Percentiles rank a stretch among this genome's conserved stretches.
These are phyloP conservation scores for Erythrobasidium hasegawianum DNA, from an alignment of 1,284 basidiomycete species.

Conservation along the genomic window DNA sequence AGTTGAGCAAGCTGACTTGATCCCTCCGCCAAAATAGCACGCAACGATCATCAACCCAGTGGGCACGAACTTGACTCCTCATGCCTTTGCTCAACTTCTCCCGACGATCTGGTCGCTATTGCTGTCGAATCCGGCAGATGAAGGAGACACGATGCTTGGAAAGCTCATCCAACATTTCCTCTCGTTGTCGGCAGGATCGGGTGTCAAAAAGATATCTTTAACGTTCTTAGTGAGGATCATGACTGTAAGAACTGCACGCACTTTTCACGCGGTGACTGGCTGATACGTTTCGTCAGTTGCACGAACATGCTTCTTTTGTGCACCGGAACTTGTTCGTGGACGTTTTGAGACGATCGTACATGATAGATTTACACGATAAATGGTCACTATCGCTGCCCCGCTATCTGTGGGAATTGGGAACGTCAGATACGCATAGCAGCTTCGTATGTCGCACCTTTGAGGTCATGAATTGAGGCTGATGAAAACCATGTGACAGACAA, in stretches of 20 bases:
- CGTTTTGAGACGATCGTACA: neutral
- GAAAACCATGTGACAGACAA: constrained; percentile 34
- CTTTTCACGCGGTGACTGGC: neutral
- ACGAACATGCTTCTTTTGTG: neutral
- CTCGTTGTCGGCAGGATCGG: constrained; percentile 5
- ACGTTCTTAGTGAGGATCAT: constrained; percentile 50
- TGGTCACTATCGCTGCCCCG: constrained; percentile 70
- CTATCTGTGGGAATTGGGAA: constrained; percentile 75
- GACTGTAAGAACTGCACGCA: constrained; percentile 55
- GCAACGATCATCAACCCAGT: neutral
- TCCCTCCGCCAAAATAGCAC: too few relatives aligned
- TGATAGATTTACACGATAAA: constrained; percentile 49
- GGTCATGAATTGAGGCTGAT: too few relatives aligned
- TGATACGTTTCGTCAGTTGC: neutral
- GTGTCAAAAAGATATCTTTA: constrained; percentile 31
- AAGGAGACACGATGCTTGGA: neutral
- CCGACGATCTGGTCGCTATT: constrained; percentile 81
- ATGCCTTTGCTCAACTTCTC: constrained; percentile 66
- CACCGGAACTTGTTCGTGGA: neutral
- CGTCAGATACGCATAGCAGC: constrained; percentile 51
- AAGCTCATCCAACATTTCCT: constrained; percentile 24
- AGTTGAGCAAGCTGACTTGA: too few relatives aligned
- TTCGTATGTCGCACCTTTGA: too few relatives aligned
- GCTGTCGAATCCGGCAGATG: neutral
- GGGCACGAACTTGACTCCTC: constrained; percentile 45